Percentiles rank a stretch among this genome's conserved stretches.
Evolutionary conservation across 2,329 filamentous ascomycete species (phyloP).

Genomic region (Nemania sp.): DNA sequence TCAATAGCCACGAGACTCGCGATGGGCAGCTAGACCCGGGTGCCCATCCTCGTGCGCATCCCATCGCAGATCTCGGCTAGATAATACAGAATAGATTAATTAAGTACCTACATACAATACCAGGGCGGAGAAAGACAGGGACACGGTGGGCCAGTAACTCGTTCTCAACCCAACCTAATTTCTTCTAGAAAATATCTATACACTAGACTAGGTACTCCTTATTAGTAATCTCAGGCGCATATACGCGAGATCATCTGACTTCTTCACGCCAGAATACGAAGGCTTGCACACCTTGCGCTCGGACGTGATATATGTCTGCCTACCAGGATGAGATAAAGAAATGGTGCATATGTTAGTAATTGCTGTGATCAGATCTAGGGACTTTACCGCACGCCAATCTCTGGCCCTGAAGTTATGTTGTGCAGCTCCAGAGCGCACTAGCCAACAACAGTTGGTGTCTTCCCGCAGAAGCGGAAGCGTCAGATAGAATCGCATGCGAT

Average conservation of each 20-base stretch:
- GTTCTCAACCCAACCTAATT: conserved; percentile 23
- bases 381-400: conserved; percentile 18
- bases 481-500: background rate
- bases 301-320: conserved; percentile 22
- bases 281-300: conserved; percentile 24
- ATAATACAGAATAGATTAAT: background rate
- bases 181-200: conserved; percentile 27
- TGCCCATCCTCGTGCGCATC: background rate
- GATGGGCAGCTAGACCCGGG: background rate
- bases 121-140: background rate
- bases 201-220: background rate
- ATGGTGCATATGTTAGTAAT: conserved; percentile 35
- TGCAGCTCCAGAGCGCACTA: conserved; percentile 31
- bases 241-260: conserved; percentile 37
- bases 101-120: background rate
- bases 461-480: conserved; percentile 8
- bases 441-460: conserved; percentile 22
- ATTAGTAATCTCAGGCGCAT: conserved; percentile 34
- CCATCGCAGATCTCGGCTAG: background rate
- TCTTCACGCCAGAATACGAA: conserved; percentile 19
- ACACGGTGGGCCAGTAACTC: conserved; percentile 7
- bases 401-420: conserved; percentile 28
- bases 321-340: background rate
- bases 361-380: conserved; percentile 22
- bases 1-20: background rate